These are phyloP conservation scores for Bipolaris cookei DNA, from an alignment of 2,329 filamentous ascomycete genomes.

Conservation along the genomic window DNA sequence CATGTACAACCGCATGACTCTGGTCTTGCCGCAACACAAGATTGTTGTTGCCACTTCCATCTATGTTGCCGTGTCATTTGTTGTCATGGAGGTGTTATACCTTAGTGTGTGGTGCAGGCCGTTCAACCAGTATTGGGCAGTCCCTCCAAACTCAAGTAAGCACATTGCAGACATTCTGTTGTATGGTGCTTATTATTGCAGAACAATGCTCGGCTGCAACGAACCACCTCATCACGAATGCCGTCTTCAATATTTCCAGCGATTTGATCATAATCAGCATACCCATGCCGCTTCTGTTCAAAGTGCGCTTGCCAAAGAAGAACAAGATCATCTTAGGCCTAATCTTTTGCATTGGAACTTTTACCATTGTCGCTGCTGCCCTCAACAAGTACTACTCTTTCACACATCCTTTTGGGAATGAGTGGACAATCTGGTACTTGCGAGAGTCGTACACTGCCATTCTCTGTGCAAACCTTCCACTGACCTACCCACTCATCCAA, in stretches of 20 bases:
- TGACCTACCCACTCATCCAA: slow-evolving; percentile 64
- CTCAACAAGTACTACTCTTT: slow-evolving; percentile 70
- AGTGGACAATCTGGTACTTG: slow-evolving; percentile 66
- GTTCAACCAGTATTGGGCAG: slow-evolving; percentile 60
- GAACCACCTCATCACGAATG: slow-evolving; percentile 50
- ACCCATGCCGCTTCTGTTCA: slow-evolving; percentile 55
- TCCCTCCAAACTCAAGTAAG: slow-evolving; percentile 50
- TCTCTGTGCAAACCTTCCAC: slow-evolving; percentile 66
- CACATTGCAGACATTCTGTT: neutral
- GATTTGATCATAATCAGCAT: slow-evolving; percentile 56
- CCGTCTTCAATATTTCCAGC: slow-evolving; percentile 54
- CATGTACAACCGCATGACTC: slow-evolving; percentile 60
- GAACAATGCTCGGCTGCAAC: slow-evolving; percentile 54
- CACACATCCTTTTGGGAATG: slow-evolving; percentile 59
- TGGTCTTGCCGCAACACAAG: slow-evolving; percentile 37
- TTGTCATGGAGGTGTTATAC: slow-evolving; percentile 57
- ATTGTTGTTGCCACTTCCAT: slow-evolving; percentile 52
- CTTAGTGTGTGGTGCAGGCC: slow-evolving; percentile 64
- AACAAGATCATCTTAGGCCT: slow-evolving; percentile 62
- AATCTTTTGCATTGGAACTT: slow-evolving; percentile 62
- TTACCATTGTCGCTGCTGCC: slow-evolving; percentile 61
- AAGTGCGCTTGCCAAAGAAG: slow-evolving; percentile 51
- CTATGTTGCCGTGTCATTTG: slow-evolving; percentile 56
- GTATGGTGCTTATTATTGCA: slow-evolving; percentile 15
- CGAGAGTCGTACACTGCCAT: slow-evolving; percentile 66